Conservation (phyloP, 1,284 basidiomycete species). For the Kwoniella shivajii region DNA sequence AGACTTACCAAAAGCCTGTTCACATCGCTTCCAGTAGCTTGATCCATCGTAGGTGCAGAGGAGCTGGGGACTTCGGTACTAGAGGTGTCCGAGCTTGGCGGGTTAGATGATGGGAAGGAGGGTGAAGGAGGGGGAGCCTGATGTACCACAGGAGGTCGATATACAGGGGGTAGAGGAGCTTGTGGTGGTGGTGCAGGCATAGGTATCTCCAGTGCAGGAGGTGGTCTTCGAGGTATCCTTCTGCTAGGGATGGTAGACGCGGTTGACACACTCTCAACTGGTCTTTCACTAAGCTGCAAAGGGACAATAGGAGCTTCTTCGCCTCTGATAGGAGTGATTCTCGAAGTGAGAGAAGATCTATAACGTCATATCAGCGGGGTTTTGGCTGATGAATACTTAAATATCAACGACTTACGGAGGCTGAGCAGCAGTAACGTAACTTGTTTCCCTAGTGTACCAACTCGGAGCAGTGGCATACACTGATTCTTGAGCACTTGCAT, state of each 20-base stretch:
- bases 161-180: conserved; percentile 1
- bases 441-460: conserved; percentile 26
- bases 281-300: neutral
- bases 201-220: conserved; percentile 5
- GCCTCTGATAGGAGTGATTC: conserved; percentile 16
- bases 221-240: conserved; percentile 32
- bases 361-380: too few relatives aligned
- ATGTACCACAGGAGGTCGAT: neutral
- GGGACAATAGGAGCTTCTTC: conserved; percentile 1
- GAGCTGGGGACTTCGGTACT: neutral
- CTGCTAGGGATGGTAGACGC: conserved; percentile 25
- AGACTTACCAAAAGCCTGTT: conserved; percentile 32
- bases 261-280: conserved; percentile 35
- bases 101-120: conserved; percentile 9
- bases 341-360: conserved; percentile 13
- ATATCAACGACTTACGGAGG: conserved; percentile 27
- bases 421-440: conserved; percentile 23
- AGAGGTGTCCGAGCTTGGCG: neutral
- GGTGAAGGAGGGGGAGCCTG: conserved; percentile 12
- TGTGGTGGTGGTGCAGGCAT: conserved; percentile 2
- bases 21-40: conserved; percentile 22
- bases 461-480: conserved; percentile 23
- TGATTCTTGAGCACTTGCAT: conserved; percentile 17
- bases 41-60: neutral
- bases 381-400: too few relatives aligned